Evolutionary conservation across 2,329 filamentous ascomycete species (phyloP), one percentile per base, ranked within the genome.

Genomic region (Nigrograna mackinnonii): DNA sequence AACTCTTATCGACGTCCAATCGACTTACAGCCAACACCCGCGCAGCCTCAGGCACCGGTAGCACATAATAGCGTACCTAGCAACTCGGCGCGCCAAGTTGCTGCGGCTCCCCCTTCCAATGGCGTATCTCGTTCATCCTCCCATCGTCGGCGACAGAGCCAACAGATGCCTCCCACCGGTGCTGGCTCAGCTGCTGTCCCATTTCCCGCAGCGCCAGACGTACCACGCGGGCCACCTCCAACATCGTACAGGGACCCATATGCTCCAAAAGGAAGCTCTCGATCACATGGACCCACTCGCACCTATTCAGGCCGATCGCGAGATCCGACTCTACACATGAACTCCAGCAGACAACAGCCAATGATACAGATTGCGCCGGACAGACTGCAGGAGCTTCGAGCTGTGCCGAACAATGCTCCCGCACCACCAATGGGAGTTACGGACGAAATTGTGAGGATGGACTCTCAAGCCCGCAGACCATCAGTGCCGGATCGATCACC

Each of bases 401-500:
- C 59, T 17, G 54, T 60, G 22, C 61, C 62, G 19, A 62, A 63
- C 44, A 55, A 57, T 2, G 60, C 62, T 3, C 45, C 52, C 7
- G 60, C 65, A 34, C 58, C 60, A 2, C 46, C 63, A 4, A 55
- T 62, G 6, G 60, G 57, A 6, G 46, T 58, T 22, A 37, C 60
- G 13, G 61, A 64, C 22, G 39, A 35, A 2, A n/a, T 35, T 11
- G 32, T 35, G 13, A 51, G 55, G 28, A 52, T 53, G 18, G 43
- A 42, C 32, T 54, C 55, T 11, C 52, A 57, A 43, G 38, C 21
- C 6, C 63, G 60, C 24, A 57, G 49, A 60, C 75, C 78, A 41
- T 82, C 88, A 70, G 88, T 92, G 60, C 79, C 86, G 43, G 87
- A 95, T 65, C 84, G 88, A 58, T 97, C 92, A 50, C 94, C 95